Percentiles rank a stretch among this genome's conserved stretches.
Conservation (phyloP, 2,329 filamentous ascomycete genomes). For the Cordyceps pruinosa region DNA sequence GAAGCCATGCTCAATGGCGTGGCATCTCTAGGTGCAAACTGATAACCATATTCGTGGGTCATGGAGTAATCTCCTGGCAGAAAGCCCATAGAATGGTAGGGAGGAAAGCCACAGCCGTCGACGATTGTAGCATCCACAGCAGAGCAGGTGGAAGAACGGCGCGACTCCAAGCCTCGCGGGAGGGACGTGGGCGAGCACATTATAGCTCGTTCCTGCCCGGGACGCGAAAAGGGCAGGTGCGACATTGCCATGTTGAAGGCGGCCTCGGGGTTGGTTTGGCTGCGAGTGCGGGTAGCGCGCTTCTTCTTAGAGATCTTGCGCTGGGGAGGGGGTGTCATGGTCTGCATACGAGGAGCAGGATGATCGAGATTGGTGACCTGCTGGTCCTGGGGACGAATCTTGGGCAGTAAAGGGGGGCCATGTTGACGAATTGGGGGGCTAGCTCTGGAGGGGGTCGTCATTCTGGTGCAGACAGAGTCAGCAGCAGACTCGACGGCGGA, state of each 20-base stretch:
- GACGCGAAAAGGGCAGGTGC: slow-evolving; percentile 26
- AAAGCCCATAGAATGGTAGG: slow-evolving; percentile 67
- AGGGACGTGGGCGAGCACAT: slow-evolving; percentile 60
- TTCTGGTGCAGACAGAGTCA: slow-evolving; percentile 60
- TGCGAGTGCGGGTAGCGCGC: slow-evolving; percentile 46
- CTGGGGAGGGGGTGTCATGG: slow-evolving; percentile 9
- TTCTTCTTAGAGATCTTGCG: slow-evolving; percentile 10
- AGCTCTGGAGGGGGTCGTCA: slow-evolving; percentile 58
- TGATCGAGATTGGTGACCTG: slow-evolving; percentile 50
- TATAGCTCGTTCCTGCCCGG: slow-evolving; percentile 36
- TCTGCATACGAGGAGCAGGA: slow-evolving; percentile 30
- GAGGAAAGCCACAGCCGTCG: slow-evolving; percentile 72
- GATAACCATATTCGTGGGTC: slow-evolving; percentile 34
- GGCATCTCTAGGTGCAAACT: slow-evolving; percentile 40
- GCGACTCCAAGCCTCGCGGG: slow-evolving; percentile 33
- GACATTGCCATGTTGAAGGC: slow-evolving; percentile 33
- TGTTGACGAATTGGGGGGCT: slow-evolving; percentile 69
- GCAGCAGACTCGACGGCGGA: slow-evolving; percentile 49
- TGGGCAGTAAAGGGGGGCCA: slow-evolving; percentile 73
- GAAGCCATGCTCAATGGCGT: slow-evolving; percentile 37
- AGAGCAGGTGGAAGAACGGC: slow-evolving; percentile 60
- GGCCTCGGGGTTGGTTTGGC: slow-evolving; percentile 56
- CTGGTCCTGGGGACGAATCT: slow-evolving; percentile 81
- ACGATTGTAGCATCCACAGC: slow-evolving; percentile 60
- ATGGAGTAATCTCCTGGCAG: slow-evolving; percentile 18